phyloP scores from a whole-genome alignment of 192 early-diverging fungal genomes.

The Spinellus fusiger region DNA sequence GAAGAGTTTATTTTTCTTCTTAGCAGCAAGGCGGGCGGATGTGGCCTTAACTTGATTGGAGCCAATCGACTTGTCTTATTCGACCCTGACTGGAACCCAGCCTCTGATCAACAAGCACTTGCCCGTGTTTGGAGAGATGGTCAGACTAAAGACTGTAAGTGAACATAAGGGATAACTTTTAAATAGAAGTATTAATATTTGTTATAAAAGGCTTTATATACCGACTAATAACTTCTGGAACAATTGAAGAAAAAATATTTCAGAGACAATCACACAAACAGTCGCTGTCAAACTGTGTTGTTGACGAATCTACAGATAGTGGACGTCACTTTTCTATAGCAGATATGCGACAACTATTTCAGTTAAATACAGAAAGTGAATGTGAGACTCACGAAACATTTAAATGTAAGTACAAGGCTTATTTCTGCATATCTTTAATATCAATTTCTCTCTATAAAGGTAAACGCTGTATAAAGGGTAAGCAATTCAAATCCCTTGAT shows the following conservation, averaged over 20 bases:
- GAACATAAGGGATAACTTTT: neutral
- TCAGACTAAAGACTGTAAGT: conserved; percentile 65
- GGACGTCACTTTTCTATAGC: conserved; percentile 93
- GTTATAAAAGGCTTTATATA: conserved; percentile 82
- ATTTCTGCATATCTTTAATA: neutral
- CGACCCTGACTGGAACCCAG: conserved; percentile 96
- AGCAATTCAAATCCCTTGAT: conserved; percentile 61
- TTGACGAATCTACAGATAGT: conserved; percentile 89
- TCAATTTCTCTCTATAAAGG: conserved; percentile 1
- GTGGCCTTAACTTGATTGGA: conserved; percentile 96
- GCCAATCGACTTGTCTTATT: conserved; percentile 96
- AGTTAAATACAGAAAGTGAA: conserved; percentile 58
- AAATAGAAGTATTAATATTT: neutral
- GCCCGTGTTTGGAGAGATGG: conserved; percentile 89
- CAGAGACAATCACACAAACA: conserved; percentile 86
- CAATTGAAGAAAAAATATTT: conserved; percentile 99
- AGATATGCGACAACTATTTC: conserved; percentile 85
- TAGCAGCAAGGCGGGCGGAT: conserved; percentile 97
- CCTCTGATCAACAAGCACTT: conserved; percentile 90
- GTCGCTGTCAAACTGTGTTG: conserved; percentile 86
- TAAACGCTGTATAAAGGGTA: conserved; percentile 74
- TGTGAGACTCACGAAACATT: conserved; percentile 98
- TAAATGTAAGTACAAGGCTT: conserved; percentile 61
- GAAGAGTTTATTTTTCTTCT: conserved; percentile 91
- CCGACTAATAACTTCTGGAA: conserved; percentile 94